Conservation (phyloP, 2,329 filamentous ascomycete genomes). For the Cryphonectria parasitica region DNA sequence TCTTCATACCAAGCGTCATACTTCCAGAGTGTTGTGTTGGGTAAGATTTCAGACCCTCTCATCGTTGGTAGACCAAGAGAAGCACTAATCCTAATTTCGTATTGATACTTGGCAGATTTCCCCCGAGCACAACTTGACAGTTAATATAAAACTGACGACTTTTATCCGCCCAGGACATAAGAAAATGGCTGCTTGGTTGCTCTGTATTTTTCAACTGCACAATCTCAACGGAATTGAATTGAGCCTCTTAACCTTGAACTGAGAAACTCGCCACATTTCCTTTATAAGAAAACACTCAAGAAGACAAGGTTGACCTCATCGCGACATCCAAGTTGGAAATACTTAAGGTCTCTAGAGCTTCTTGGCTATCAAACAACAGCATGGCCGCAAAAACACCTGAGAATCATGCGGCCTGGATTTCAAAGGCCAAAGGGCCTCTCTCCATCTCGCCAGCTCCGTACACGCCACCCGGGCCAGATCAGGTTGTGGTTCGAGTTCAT, state of each 20-base stretch:
- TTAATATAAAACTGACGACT: not conserved
- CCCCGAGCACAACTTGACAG: not conserved
- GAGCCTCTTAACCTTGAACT: not conserved
- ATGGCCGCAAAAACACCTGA: not conserved
- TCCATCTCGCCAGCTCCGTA: constrained; percentile 10
- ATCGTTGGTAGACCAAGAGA: not conserved
- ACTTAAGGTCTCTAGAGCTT: not conserved
- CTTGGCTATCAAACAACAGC: not conserved
- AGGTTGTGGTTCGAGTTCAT: constrained; percentile 34
- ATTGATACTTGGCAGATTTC: not conserved
- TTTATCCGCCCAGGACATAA: not conserved
- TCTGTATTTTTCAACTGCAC: not conserved
- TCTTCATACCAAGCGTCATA: not conserved
- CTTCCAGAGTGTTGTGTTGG: no score
- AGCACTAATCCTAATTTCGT: not conserved
- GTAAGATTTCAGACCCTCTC: not conserved
- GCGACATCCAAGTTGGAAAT: not conserved
- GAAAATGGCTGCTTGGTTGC: not conserved
- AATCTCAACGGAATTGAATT: not conserved
- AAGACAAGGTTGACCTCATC: not conserved
- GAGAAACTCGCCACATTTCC: not conserved
- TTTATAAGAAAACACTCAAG: not conserved
- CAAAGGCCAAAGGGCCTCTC: constrained; percentile 13
- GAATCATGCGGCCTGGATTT: not conserved
- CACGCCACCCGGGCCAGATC: constrained; percentile 11